Evolutionary conservation across 768 basidiomycete genomes (phyloP), one percentile per base, ranked within the genome.

Genomic region (Rhizopogon rudus): DNA sequence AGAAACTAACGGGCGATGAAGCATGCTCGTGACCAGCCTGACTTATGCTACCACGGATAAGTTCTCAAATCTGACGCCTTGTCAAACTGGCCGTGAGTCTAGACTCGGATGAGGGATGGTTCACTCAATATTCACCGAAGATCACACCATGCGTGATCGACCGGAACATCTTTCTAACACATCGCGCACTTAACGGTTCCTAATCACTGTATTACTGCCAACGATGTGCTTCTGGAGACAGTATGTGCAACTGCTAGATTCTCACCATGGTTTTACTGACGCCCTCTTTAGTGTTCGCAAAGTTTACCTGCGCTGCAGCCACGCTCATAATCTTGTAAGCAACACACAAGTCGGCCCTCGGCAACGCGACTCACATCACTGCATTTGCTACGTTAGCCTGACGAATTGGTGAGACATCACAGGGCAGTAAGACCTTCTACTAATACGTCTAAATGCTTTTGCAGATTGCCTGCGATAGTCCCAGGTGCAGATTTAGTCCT

Each of bases 141-240:
- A 25, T 25, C 25, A 14, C 51, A 57, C 31, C 45, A 31, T 60
- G 49, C 53, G 51, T 44, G 28, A 49, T 55, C 54, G 46, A 45
- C 63, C 56, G 33, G 51, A 44, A 50, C 53, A 44, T 49, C 44
- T 37, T 33, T 52, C 52, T 42, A 53, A 29, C 46, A 40, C 53
- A 51, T 46, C 54, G 45, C 55, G 25, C 56, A 37, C n/a, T 44
- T 50, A 25, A 58, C 46, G 2, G 25, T 25, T 53, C 42, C 53
- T 57, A 52, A 39, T 53, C 53, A 22, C 35, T 40, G 44, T 55
- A 28, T 40, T 10, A 7, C 29, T 56, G 13, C 39, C 40, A 44
- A 67, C 39, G 13, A 83, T 83, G 82, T 83, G 82, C 67, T 73
- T 72, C 62, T 75, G 70, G 63, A 79, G 82, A 71, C 80, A 76